Conservation (phyloP, 192 early-diverging fungal species). For the Podila verticillata region DNA sequence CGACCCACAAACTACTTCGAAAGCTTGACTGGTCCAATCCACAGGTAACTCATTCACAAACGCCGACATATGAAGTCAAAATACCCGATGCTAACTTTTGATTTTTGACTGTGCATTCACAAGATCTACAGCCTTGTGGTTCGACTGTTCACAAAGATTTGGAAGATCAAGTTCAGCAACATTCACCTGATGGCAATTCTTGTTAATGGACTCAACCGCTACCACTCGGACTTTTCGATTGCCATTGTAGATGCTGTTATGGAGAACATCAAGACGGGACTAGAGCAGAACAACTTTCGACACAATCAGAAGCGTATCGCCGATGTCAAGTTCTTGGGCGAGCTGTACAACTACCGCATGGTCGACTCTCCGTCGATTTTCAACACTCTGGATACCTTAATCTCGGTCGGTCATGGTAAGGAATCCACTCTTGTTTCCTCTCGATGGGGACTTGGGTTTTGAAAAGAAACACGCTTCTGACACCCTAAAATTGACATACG, state of each 20-base stretch:
- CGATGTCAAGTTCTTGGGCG: constrained; percentile 85
- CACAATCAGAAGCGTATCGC: constrained; percentile 93
- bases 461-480: not conserved
- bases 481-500: not conserved
- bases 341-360: constrained; percentile 92
- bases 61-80: not conserved
- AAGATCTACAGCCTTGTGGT: constrained; percentile 66
- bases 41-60: constrained; percentile 27
- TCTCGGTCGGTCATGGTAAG: constrained; percentile 87
- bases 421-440: not conserved
- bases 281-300: constrained; percentile 94
- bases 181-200: constrained; percentile 86
- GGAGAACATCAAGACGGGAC: constrained; percentile 88
- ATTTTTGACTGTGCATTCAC: not conserved
- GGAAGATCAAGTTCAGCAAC: constrained; percentile 94
- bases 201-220: constrained; percentile 76
- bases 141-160: constrained; percentile 88
- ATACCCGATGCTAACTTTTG: no score
- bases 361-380: constrained; percentile 82
- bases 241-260: constrained; percentile 86
- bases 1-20: constrained; percentile 74
- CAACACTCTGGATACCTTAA: constrained; percentile 85
- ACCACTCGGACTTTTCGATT: constrained; percentile 90
- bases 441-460: not conserved
- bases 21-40: constrained; percentile 89